Evolutionary conservation across 2,329 filamentous ascomycete species (phyloP).

Genomic region (Cladosporium sp.): DNA sequence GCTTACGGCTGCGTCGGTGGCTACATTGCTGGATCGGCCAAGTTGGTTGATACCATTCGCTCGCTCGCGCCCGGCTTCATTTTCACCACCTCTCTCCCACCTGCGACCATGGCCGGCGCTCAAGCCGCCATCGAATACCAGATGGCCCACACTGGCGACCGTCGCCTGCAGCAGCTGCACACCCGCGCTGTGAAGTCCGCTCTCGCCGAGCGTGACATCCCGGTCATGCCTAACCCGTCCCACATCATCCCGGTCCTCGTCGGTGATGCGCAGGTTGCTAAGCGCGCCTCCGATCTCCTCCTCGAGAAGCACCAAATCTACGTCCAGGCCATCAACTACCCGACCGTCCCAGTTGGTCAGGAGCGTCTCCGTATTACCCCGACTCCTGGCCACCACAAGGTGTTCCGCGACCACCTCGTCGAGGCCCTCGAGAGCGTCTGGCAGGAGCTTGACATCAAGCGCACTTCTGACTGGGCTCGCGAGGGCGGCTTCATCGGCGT

Average conservation of each 20-base stretch:
- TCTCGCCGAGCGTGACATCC: constrained; percentile 77
- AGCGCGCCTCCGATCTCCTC: constrained; percentile 87
- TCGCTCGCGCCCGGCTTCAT: constrained; percentile 97
- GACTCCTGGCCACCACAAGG: constrained; percentile 85
- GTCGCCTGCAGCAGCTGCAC: constrained; percentile 91
- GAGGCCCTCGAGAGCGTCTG: constrained; percentile 84
- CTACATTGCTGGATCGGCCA: constrained; percentile 88
- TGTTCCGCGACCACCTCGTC: constrained; percentile 83
- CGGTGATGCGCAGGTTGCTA: constrained; percentile 89
- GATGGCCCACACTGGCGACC: constrained; percentile 79
- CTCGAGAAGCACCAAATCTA: constrained; percentile 91
- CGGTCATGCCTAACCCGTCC: constrained; percentile 95
- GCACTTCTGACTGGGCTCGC: constrained; percentile 87
- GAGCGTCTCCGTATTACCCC: constrained; percentile 95
- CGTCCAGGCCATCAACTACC: constrained; percentile 98
- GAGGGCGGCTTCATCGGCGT: constrained; percentile 95
- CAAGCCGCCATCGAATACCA: constrained; percentile 93
- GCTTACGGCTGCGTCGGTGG: constrained; percentile 97
- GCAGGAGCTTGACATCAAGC: constrained; percentile 84
- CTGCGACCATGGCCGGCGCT: constrained; percentile 95
- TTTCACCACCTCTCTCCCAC: constrained; percentile 95
- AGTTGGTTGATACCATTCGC: constrained; percentile 87
- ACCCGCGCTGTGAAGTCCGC: constrained; percentile 91
- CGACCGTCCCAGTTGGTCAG: constrained; percentile 96
- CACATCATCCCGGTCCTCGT: constrained; percentile 95